These are phyloP conservation scores for Fusarium temperatum DNA, from an alignment of 2,329 filamentous ascomycete species.

Conservation along the genomic window DNA sequence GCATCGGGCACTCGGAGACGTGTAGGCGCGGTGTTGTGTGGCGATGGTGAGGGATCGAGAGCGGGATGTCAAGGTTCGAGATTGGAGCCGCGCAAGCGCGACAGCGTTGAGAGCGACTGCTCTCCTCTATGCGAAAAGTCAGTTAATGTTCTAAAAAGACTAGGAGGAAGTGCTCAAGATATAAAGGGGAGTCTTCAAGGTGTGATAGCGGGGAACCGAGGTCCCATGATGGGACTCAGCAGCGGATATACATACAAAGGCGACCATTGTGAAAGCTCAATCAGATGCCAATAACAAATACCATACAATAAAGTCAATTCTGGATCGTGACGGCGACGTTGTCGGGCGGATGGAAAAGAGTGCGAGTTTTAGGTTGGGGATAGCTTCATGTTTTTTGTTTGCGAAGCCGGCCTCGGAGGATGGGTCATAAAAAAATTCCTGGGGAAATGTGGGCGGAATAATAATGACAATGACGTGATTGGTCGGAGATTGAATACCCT, in stretches of 20 bases:
- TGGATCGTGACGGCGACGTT: background rate
- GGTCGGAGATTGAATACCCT: constrained; percentile 6
- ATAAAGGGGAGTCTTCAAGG: background rate
- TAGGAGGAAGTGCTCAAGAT: too few relatives aligned
- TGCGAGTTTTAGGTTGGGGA: constrained; percentile 21
- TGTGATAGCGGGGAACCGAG: background rate
- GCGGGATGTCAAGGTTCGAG: constrained; percentile 4
- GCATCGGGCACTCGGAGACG: constrained; percentile 3
- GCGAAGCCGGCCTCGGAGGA: constrained; percentile 28
- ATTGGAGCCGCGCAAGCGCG: constrained; percentile 6
- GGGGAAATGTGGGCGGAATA: constrained; percentile 11
- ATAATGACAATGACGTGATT: constrained; percentile 5
- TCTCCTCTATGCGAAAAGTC: constrained; percentile 14
- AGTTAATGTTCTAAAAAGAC: background rate
- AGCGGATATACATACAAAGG: constrained; percentile 7
- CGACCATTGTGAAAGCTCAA: constrained; percentile 10
- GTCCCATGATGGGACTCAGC: background rate
- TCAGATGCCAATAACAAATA: background rate
- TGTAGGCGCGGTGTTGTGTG: constrained; percentile 23
- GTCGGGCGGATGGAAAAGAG: background rate
- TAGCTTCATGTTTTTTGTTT: constrained; percentile 26
- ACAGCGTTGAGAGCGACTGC: constrained; percentile 26
- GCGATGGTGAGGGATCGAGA: constrained; percentile 20
- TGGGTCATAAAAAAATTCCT: constrained; percentile 26
- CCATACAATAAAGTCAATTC: background rate